Percentiles rank a stretch among this genome's conserved stretches.
Conservation (phyloP, 2,329 filamentous ascomycete species). For the Fusarium secorum region DNA sequence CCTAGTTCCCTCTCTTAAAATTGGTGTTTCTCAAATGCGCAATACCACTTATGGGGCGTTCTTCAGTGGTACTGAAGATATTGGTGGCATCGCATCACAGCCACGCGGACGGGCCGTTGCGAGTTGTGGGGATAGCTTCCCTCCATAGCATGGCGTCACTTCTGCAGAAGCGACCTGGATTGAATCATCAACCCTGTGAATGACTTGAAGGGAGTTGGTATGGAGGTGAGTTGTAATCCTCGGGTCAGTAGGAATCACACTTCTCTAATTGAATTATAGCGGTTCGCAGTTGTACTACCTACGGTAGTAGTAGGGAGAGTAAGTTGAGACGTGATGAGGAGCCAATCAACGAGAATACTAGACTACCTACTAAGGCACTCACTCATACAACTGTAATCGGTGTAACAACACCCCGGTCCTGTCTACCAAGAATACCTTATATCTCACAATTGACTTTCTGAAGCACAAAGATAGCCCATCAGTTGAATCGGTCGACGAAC, state of each 20-base stretch:
- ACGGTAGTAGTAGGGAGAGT: background rate
- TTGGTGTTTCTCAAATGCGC: background rate
- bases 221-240: background rate
- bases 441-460: background rate
- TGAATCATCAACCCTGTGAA: background rate
- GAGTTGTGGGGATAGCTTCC: slow-evolving; percentile 3
- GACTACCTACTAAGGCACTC: background rate
- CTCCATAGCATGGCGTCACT: background rate
- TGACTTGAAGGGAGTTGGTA: background rate
- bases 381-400: background rate
- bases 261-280: background rate
- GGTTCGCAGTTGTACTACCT: background rate
- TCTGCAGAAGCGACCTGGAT: background rate
- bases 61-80: background rate
- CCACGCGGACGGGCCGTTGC: slow-evolving; percentile 19
- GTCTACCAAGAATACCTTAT: background rate
- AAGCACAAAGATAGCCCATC: background rate
- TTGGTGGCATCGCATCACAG: slow-evolving; percentile 8
- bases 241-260: no score
- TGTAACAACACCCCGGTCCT: background rate
- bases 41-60: background rate
- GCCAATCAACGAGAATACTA: slow-evolving; percentile 2
- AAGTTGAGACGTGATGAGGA: background rate
- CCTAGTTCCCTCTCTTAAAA: background rate
- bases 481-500: background rate